A percentile compares a stretch with the other conserved stretches of the same genome.
These are phyloP conservation scores for Amyloporia xantha DNA, from an alignment of 768 basidiomycete genomes.

Conservation along the genomic window DNA sequence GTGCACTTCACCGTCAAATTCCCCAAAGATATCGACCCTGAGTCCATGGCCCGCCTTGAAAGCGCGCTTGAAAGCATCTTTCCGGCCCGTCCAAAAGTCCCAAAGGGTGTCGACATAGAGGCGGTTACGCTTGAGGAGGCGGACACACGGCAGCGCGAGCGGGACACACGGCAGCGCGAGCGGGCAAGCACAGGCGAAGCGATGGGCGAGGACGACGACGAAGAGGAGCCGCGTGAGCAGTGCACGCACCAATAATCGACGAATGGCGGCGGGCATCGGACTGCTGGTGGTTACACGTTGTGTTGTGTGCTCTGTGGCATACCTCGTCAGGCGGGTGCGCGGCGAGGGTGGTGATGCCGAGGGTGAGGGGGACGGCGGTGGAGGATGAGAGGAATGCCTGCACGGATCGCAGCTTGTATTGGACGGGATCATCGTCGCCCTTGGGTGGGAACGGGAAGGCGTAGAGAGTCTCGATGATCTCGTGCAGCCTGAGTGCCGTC, in stretches of 20 bases:
- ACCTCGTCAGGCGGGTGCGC: slow-evolving; percentile 20
- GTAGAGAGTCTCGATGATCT: slow-evolving; percentile 93
- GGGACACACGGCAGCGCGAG: no score
- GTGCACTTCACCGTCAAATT: slow-evolving; percentile 84
- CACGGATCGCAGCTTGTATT: slow-evolving; percentile 51
- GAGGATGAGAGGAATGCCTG: slow-evolving; percentile 38
- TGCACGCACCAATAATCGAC: slow-evolving; percentile 77
- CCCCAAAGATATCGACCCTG: slow-evolving; percentile 73
- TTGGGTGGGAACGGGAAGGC: slow-evolving; percentile 62
- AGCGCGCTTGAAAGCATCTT: no score
- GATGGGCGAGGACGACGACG: slow-evolving; percentile 98
- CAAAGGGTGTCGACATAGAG: slow-evolving; percentile 64
- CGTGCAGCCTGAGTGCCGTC: slow-evolving; percentile 85
- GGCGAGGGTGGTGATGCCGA: slow-evolving; percentile 46
- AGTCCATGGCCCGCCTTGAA: slow-evolving; percentile 69
- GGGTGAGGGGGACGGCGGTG: slow-evolving; percentile 29
- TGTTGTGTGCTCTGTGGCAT: neutral
- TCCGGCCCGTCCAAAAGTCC: slow-evolving; percentile 67
- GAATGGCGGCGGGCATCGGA: neutral
- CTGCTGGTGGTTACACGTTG: neutral
- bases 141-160: slow-evolving; percentile 66
- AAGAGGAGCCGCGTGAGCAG: slow-evolving; percentile 89
- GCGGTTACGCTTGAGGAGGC: slow-evolving; percentile 80
- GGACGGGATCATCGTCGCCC: slow-evolving; percentile 18
- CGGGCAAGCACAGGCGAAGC: slow-evolving; percentile 56